Base-by-base conservation (phyloP, 345 rosid genomes). In the Nasturtium officinale region DNA sequence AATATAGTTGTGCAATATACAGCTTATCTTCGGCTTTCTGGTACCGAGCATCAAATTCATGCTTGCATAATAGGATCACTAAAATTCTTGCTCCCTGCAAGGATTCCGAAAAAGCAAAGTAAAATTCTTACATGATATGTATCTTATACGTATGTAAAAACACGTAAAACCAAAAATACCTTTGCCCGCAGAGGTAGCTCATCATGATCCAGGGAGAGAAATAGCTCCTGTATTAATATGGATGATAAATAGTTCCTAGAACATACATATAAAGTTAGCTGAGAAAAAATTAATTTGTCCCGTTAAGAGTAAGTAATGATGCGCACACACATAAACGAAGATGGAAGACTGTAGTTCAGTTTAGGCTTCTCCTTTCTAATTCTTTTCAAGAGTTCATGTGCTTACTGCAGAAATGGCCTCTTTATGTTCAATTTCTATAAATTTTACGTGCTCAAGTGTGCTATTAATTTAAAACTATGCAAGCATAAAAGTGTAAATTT, bases 11-110 rank as follows among this genome's bases (percentile, higher is more conserved):
- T 37, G 98, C 94, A 46, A 95, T 95, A 65, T 95, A 95, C 38
- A 91, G 87, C 82, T 95, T 95, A 85, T 95, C 99, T 86, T 95
- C 99, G 51, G 91, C 94, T 87, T 92, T 95, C 69, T 95, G 98
- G 80, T 95, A 95, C 68, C 98, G 98, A 80, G 85, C 89, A 82
- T 95, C 99, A 81, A 88, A 95, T 75, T 91, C 97, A 74, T 91
- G 98, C 85, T 95, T 95, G 87, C 99, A 95, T 45, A 91, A 77
- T 52, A 95, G 89, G 67, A 90, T 85, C 42, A 95, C 99, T 71
- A 95, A 80, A 62, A 90, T 85, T 81, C 99, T 87, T 77, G 99
- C 96, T 64, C 96, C 99, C 99, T 95, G 81, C 73, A 81, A 42
- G 73, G 50, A 79, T 73, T 54, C 32, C 45, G 43, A 53, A 74